Evolutionary conservation across 1,284 basidiomycete species (phyloP).

Genomic region (Tilletia setariae): DNA sequence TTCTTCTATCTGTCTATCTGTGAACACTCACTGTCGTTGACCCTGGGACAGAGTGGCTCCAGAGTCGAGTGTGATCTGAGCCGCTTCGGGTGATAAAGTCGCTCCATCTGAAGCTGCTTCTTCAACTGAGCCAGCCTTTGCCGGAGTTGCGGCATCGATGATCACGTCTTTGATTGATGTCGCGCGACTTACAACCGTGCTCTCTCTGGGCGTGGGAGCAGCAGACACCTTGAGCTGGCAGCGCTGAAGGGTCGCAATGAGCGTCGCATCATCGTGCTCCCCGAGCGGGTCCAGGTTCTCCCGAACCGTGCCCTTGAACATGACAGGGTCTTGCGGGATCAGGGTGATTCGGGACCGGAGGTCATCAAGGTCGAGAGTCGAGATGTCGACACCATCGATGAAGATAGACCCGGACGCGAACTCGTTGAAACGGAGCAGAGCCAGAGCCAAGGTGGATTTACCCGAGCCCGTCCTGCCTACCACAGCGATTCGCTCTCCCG

Average conservation of each 20-base stretch:
- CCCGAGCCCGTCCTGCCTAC: constrained; percentile 15
- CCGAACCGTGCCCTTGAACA: constrained; percentile 57
- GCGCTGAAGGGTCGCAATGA: constrained; percentile 59
- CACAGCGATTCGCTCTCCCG: constrained; percentile 17
- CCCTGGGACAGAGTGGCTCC: constrained; percentile 50
- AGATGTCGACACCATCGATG: constrained; percentile 57
- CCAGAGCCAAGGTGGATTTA: constrained; percentile 19
- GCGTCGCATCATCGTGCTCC: constrained; percentile 66
- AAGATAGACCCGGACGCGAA: constrained; percentile 25
- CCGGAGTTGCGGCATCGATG: background rate
- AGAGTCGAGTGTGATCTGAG: constrained; percentile 23
- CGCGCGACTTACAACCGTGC: constrained; percentile 31
- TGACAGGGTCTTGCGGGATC: constrained; percentile 68
- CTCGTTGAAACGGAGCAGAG: constrained; percentile 24
- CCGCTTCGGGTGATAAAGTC: background rate
- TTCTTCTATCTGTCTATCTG: too few species aligned
- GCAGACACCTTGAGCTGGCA: constrained; percentile 55
- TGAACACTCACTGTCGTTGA: constrained; percentile 33
- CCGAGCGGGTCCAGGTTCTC: constrained; percentile 42
- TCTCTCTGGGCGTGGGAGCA: constrained; percentile 18
- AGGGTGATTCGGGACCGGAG: constrained; percentile 67
- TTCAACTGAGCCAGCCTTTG: background rate
- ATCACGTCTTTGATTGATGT: constrained; percentile 23
- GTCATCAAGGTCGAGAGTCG: constrained; percentile 61
- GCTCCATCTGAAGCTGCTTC: background rate